These are phyloP conservation scores for Geotrichum klebahnii DNA, from an alignment of 1,139 yeast species.

Conservation along the genomic window DNA sequence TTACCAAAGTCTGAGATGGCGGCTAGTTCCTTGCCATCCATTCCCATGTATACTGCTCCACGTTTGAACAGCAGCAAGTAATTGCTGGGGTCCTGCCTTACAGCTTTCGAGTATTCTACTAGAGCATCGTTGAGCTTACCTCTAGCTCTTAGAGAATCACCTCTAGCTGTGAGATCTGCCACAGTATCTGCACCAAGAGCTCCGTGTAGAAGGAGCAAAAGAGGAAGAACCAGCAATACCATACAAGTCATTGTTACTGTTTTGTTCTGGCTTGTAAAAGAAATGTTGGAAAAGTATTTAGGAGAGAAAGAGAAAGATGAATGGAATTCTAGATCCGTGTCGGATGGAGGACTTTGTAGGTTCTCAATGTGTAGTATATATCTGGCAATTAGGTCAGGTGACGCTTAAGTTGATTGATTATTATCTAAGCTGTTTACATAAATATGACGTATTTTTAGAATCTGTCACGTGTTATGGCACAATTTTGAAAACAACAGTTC, in stretches of 20 bases:
- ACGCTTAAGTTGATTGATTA: too few relatives aligned
- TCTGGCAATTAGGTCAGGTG: too few relatives aligned
- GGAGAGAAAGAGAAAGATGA: too few relatives aligned
- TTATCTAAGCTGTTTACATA: too few relatives aligned
- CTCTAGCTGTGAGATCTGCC: slow-evolving; percentile 10
- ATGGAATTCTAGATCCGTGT: too few relatives aligned
- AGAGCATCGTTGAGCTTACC: slow-evolving; percentile 43
- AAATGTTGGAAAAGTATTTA: too few relatives aligned
- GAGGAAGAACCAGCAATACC: not conserved
- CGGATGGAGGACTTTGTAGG: too few relatives aligned
- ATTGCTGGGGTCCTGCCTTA: slow-evolving; percentile 35
- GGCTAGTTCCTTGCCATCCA: slow-evolving; percentile 37
- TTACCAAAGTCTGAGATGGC: slow-evolving; percentile 40
- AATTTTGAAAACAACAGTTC: too few relatives aligned
- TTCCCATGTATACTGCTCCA: slow-evolving; percentile 38
- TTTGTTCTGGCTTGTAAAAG: too few relatives aligned
- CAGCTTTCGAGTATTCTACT: slow-evolving; percentile 49
- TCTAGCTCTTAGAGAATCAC: slow-evolving; percentile 14
- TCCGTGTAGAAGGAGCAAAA: not conserved
- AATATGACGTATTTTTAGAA: too few relatives aligned
- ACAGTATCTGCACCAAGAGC: not conserved
- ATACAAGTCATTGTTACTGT: not conserved
- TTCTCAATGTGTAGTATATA: too few relatives aligned
- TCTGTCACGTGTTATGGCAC: too few relatives aligned
- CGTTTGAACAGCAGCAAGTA: slow-evolving; percentile 40